A percentile compares a stretch with the other conserved stretches of the same genome.
Conservation (phyloP, 306 rosid species). For the Glycyrrhiza uralensis region DNA sequence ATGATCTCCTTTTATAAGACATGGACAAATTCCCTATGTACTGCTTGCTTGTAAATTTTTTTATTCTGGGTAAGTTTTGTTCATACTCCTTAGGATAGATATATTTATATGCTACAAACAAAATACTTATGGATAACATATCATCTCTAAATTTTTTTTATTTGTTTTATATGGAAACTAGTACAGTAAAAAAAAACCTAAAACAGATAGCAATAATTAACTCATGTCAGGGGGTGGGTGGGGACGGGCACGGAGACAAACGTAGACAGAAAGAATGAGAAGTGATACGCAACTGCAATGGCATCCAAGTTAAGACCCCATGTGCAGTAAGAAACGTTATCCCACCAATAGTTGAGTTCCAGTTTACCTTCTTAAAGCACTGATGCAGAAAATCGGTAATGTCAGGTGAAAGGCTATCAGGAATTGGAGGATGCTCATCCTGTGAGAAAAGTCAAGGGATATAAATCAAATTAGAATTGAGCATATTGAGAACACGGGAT, state of each 20-base stretch:
- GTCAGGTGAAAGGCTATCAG: constrained; percentile 87
- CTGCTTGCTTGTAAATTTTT: background rate
- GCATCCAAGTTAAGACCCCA: background rate
- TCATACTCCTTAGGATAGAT: background rate
- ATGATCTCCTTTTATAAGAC: background rate
- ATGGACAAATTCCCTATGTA: background rate
- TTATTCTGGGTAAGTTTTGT: background rate
- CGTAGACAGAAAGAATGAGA: background rate
- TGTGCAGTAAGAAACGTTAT: constrained; percentile 11
- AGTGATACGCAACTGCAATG: constrained; percentile 12
- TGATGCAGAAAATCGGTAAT: constrained; percentile 95
- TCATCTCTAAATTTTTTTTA: background rate
- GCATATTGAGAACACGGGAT: constrained; percentile 17
- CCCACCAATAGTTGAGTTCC: constrained; percentile 13
- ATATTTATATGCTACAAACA: background rate
- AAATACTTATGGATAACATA: background rate
- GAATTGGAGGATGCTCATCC: constrained; percentile 98
- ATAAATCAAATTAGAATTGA: constrained; percentile 4
- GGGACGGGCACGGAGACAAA: background rate
- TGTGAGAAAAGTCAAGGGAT: constrained; percentile 41
- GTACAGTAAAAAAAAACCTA: background rate
- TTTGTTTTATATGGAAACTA: background rate
- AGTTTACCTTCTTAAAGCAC: constrained; percentile 93
- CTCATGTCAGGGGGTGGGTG: background rate
- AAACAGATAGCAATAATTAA: background rate